Evolutionary conservation across 148 eudicot species (phyloP), one percentile per base, ranked within the genome.

Genomic region (Chenopodium berlandieri): DNA sequence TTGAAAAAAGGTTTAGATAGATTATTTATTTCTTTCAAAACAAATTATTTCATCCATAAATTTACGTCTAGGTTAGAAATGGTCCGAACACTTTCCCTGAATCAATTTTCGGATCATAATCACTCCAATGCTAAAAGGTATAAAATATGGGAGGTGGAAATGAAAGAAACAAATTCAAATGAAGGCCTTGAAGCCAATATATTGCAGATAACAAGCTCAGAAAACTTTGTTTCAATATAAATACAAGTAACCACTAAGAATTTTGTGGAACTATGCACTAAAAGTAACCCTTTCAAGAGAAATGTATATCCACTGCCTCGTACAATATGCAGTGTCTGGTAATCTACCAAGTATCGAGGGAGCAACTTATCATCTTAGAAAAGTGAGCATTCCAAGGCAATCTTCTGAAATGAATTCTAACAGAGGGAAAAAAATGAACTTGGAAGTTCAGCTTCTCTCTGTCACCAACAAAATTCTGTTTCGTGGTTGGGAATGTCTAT

Each of bases 401-500:
- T 23, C 27, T 73, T 1, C 48, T 48, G 76, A 23, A 46, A 23
- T 48, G 14, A 48, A 10, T 47, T 73, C 32, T 34, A 71, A n/a
- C 40, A 14, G 44, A 40, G 44, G 44, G 44, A 40, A 40, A 56
- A 13, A 56, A n/a, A 7, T 37, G 14, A 25, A 19, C 16, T 4
- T 40, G 44, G 9, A 27, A 17, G 50, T 17, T 14, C 74, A 54
- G 7, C 3, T 75, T 66, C 7, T n/a, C 32, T 30, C 34, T 48
- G 68, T 44, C 68, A 16, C 31, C 9, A 23, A 11, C 58, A 58
- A 40, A 62, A 66, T n/a, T 32, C 0, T 58, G 77, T 6, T 66
- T 7, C 56, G 62, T 52, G n/a, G 31, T 17, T 47, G 10, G 58
- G 74, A 30, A 60, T 71, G 22, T 44, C 86, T 79, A 91, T 1